A percentile compares a stretch with the other conserved stretches of the same genome.
Evolutionary conservation across 2,329 filamentous ascomycete genomes (phyloP).

Genomic region (Xylariaceae sp.): DNA sequence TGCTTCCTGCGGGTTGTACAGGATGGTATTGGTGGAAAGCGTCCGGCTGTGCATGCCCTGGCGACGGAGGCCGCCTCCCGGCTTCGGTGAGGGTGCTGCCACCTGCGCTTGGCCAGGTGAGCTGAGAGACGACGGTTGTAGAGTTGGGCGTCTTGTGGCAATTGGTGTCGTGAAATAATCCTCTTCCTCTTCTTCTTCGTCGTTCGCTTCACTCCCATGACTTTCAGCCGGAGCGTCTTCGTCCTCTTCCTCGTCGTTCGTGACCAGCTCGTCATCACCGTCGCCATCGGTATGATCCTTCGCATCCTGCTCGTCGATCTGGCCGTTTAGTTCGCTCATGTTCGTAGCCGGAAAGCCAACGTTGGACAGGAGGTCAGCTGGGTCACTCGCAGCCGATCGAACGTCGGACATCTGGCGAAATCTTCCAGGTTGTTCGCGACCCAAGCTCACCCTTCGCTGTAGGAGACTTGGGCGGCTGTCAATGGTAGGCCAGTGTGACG

Average conservation of each 20-base stretch:
- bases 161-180: conserved; percentile 50
- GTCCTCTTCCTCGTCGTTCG: conserved; percentile 66
- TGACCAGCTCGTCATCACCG: conserved; percentile 83
- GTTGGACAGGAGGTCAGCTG: conserved; percentile 52
- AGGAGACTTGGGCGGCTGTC: conserved; percentile 39
- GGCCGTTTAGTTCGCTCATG: conserved; percentile 21
- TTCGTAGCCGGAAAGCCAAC: conserved; percentile 22
- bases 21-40: conserved; percentile 72
- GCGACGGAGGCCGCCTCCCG: conserved; percentile 24
- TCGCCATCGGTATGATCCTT: conserved; percentile 71
- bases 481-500: conserved; percentile 42
- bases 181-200: conserved; percentile 44
- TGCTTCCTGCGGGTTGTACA: conserved; percentile 63
- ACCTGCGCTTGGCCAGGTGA: conserved; percentile 21
- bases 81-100: conserved; percentile 25
- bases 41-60: conserved; percentile 59
- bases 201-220: conserved; percentile 18
- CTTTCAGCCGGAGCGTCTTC: conserved; percentile 40
- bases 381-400: conserved; percentile 55
- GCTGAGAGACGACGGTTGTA: conserved; percentile 24
- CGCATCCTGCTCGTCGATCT: conserved; percentile 37
- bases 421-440: conserved; percentile 39
- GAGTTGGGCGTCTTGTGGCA: conserved; percentile 30
- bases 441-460: conserved; percentile 46
- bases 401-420: conserved; percentile 46